A percentile compares a stretch with the other conserved stretches of the same genome.
These are phyloP conservation scores for Fusarium heterosporum DNA, from an alignment of 2,329 filamentous ascomycete species.

Conservation along the genomic window DNA sequence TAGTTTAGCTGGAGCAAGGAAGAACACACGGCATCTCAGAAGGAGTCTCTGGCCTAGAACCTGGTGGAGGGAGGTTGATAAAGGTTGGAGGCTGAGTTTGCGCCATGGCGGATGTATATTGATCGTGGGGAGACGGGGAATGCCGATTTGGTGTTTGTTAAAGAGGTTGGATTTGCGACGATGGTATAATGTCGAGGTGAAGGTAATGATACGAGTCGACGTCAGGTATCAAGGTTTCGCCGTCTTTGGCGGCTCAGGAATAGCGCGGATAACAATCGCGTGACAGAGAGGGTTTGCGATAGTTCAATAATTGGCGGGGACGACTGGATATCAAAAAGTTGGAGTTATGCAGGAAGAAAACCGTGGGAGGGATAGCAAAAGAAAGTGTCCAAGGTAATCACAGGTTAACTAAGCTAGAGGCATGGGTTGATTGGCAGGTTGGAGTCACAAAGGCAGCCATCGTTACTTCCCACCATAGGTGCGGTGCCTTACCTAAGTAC, in stretches of 20 bases:
- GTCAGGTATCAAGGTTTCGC: slow-evolving; percentile 18
- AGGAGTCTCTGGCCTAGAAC: slow-evolving; percentile 85
- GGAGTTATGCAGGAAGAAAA: slow-evolving; percentile 3
- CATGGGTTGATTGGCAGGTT: slow-evolving; percentile 4
- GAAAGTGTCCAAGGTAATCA: slow-evolving; percentile 16
- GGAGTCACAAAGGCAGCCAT: slow-evolving; percentile 34
- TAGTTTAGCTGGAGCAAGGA: slow-evolving; percentile 22
- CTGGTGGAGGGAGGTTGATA: slow-evolving; percentile 85
- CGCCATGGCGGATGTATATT: slow-evolving; percentile 50
- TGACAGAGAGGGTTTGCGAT: not conserved
- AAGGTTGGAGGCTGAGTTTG: slow-evolving; percentile 70
- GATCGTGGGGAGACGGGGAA: slow-evolving; percentile 3
- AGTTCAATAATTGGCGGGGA: not conserved
- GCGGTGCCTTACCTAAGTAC: too few relatives aligned
- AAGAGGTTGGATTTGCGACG: not conserved
- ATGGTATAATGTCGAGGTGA: not conserved
- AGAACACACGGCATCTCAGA: slow-evolving; percentile 85
- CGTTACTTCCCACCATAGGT: slow-evolving; percentile 7
- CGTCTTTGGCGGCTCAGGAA: slow-evolving; percentile 30
- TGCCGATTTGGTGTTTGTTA: not conserved
- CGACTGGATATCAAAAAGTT: not conserved
- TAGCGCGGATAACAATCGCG: not conserved
- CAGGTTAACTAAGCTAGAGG: slow-evolving; percentile 22
- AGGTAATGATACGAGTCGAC: slow-evolving; percentile 14
- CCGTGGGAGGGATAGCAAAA: not conserved